Evolutionary conservation across 805 yeast genomes (phyloP).

Genomic region (Yamadazyma laniorum): DNA sequence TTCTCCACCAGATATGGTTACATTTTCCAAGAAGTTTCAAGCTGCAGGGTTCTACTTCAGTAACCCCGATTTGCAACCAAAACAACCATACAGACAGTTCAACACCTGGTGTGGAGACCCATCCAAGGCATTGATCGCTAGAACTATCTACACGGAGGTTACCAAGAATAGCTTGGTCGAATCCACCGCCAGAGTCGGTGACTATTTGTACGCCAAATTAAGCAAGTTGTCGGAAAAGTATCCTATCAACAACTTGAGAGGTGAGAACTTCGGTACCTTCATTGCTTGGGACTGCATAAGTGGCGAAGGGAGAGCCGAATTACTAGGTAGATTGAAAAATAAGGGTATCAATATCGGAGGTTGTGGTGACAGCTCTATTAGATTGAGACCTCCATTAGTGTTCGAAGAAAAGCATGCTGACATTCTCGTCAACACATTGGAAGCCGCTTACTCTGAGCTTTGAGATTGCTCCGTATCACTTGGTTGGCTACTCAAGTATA

Average conservation of each 20-base stretch:
- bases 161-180: slow-evolving; percentile 47
- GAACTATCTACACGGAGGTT: slow-evolving; percentile 57
- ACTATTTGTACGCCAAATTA: slow-evolving; percentile 48
- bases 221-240: slow-evolving; percentile 35
- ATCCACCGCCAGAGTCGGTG: slow-evolving; percentile 52
- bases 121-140: slow-evolving; percentile 62
- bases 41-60: slow-evolving; percentile 70
- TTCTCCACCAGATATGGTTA: slow-evolving; percentile 65
- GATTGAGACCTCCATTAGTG: slow-evolving; percentile 65
- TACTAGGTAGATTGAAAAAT: slow-evolving; percentile 45
- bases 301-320: slow-evolving; percentile 43
- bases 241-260: slow-evolving; percentile 56
- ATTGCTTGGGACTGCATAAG: slow-evolving; percentile 61
- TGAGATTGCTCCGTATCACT: no score
- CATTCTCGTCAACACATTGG: slow-evolving; percentile 46
- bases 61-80: slow-evolving; percentile 57
- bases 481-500: no score
- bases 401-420: slow-evolving; percentile 64
- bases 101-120: slow-evolving; percentile 83
- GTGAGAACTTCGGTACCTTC: slow-evolving; percentile 61
- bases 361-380: slow-evolving; percentile 56
- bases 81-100: slow-evolving; percentile 64
- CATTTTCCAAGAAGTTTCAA: slow-evolving; percentile 71
- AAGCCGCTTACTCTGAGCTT: slow-evolving; percentile 12
- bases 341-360: slow-evolving; percentile 68